A percentile compares a stretch with the other conserved stretches of the same genome.
phyloP scores from a whole-genome alignment of 176 grass and related monocot genomes.

The Oropetium thomaeum region DNA sequence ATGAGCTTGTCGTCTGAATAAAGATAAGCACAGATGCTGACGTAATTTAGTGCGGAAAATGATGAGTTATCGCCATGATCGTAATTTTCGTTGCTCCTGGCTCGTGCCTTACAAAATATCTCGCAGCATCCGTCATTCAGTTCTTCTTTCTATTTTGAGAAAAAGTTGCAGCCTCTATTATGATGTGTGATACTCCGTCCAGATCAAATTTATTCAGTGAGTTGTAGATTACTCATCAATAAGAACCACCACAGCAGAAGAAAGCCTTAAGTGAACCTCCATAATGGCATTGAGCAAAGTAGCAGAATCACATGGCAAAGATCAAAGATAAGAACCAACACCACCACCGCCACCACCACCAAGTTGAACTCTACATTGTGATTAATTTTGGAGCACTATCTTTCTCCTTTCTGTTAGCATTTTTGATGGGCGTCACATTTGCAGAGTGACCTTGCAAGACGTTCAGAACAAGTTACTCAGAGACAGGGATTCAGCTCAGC shows the following conservation, averaged over 20 bases:
- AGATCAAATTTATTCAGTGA: background rate
- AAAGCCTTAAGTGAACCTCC: background rate
- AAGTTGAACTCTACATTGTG: background rate
- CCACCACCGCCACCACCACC: background rate
- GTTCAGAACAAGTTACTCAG: background rate
- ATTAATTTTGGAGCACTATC: background rate
- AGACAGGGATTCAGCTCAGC: conserved; percentile 18
- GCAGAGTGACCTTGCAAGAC: background rate
- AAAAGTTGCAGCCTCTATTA: background rate
- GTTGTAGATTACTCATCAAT: no score
- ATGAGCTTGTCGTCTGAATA: background rate
- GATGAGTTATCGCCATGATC: background rate
- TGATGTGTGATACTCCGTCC: background rate
- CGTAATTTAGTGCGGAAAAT: background rate
- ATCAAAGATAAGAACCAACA: background rate
- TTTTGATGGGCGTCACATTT: background rate
- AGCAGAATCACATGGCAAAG: background rate
- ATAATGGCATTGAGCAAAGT: background rate
- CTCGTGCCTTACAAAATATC: conserved; percentile 12
- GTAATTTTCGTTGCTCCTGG: background rate
- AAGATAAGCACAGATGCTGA: background rate
- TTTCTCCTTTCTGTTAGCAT: background rate
- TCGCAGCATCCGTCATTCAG: background rate
- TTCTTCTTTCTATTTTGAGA: background rate
- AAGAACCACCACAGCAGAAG: background rate